Conservation (phyloP, 306 rosid genomes). For the Citrullus colocynthis region DNA sequence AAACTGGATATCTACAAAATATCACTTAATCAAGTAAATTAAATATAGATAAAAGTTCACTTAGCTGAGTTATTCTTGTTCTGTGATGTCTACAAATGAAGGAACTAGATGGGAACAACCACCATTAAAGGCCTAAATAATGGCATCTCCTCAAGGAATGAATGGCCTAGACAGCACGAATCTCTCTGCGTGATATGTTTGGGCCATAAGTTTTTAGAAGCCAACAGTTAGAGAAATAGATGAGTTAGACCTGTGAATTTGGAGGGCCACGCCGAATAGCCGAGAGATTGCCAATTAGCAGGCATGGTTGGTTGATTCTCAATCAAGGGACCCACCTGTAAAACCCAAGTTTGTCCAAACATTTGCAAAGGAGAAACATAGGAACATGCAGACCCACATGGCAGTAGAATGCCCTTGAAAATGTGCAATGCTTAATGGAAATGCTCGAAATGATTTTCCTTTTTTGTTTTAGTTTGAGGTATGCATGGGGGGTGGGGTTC, state of each 20-base stretch:
- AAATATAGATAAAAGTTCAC: neutral
- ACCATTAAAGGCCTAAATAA: neutral
- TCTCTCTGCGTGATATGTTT: slow-evolving; percentile 8
- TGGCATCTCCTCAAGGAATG: slow-evolving; percentile 3
- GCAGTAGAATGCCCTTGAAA: neutral
- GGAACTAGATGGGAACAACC: slow-evolving; percentile 8
- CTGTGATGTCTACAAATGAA: neutral
- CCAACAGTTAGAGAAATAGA: neutral
- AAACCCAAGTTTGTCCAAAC: slow-evolving; percentile 11
- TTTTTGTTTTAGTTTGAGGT: slow-evolving; percentile 5
- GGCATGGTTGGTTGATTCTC: neutral
- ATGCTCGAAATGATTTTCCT: slow-evolving; percentile 1
- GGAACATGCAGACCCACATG: slow-evolving; percentile 11
- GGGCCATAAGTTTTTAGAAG: slow-evolving; percentile 1
- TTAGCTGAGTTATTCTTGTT: neutral
- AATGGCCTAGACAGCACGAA: slow-evolving; percentile 7
- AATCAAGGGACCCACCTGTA: slow-evolving; percentile 8
- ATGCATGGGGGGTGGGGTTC: slow-evolving; percentile 10
- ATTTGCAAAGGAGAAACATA: slow-evolving; percentile 6
- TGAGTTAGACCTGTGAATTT: slow-evolving; percentile 2
- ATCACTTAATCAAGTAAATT: neutral
- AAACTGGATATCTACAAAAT: neutral
- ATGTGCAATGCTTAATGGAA: neutral
- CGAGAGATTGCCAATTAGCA: slow-evolving; percentile 5
- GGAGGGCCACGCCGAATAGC: slow-evolving; percentile 1